These are phyloP conservation scores for Fomitopsis pulvina DNA, from an alignment of 768 basidiomycete species.

Conservation along the genomic window DNA sequence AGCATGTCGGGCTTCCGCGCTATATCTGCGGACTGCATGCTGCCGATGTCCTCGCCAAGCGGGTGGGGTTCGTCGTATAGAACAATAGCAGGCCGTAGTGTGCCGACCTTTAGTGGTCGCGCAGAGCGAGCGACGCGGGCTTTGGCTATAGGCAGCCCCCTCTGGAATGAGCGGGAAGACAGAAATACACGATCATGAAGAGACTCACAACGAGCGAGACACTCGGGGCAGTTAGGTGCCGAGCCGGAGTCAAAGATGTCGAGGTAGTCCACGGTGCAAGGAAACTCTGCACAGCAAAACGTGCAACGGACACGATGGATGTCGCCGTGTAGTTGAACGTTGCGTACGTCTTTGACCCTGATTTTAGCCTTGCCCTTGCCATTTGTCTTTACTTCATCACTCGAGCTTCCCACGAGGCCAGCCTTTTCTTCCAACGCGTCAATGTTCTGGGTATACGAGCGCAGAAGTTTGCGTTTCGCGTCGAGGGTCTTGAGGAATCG, in stretches of 20 bases:
- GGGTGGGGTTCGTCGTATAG: constrained; percentile 94
- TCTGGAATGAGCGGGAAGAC: not conserved
- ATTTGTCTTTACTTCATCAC: constrained; percentile 38
- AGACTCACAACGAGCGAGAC: constrained; percentile 68
- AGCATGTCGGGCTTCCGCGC: constrained; percentile 82
- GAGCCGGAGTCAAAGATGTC: constrained; percentile 58
- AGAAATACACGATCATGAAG: not conserved
- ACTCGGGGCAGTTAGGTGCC: constrained; percentile 86
- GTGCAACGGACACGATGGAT: constrained; percentile 87
- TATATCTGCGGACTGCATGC: constrained; percentile 72
- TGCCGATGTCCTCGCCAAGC: constrained; percentile 86
- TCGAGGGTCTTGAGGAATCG: constrained; percentile 83
- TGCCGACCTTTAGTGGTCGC: constrained; percentile 71
- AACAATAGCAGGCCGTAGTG: constrained; percentile 89
- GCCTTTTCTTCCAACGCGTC: constrained; percentile 86
- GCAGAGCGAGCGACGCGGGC: constrained; percentile 80
- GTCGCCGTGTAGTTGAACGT: constrained; percentile 92
- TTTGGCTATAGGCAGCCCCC: constrained; percentile 47
- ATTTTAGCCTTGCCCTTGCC: constrained; percentile 70
- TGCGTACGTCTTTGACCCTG: constrained; percentile 66
- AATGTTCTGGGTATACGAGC: constrained; percentile 97
- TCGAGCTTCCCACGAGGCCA: constrained; percentile 66
- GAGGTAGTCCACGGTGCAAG: constrained; percentile 59
- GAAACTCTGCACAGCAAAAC: constrained; percentile 74
- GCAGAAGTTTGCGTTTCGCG: constrained; percentile 72